Conservation (phyloP, 768 basidiomycete genomes). For the Agrocybe praecox region DNA sequence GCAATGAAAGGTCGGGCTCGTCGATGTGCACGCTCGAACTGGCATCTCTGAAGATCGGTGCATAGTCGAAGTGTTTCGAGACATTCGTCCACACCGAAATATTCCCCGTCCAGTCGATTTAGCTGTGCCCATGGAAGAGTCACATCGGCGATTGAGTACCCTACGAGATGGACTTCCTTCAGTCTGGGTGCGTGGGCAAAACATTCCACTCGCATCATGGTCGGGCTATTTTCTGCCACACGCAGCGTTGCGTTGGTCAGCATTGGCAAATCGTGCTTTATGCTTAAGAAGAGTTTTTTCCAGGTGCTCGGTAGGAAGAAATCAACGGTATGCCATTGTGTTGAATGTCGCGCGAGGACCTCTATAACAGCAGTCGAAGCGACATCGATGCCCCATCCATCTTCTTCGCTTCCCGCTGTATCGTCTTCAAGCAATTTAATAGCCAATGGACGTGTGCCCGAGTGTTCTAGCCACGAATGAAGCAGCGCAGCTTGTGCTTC, state of each 20-base stretch:
- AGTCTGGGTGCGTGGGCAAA: conserved; percentile 19
- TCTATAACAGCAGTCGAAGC: conserved; percentile 18
- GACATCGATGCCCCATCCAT: conserved; percentile 16
- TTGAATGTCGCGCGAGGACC: conserved; percentile 13
- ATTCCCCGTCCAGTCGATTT: conserved; percentile 16
- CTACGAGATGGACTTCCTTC: conserved; percentile 17
- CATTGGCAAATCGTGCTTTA: conserved; percentile 15
- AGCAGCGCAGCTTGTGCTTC: conserved; percentile 18
- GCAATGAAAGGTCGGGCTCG: conserved; percentile 9
- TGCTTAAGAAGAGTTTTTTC: conserved; percentile 8
- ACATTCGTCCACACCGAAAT: conserved; percentile 17
- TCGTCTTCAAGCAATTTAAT: conserved; percentile 21
- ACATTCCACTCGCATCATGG: conserved; percentile 12
- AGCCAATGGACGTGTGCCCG: conserved; percentile 15
- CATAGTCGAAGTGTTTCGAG: conserved; percentile 19
- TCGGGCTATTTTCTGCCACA: conserved; percentile 15
- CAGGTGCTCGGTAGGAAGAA: conserved; percentile 20
- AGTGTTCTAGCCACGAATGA: conserved; percentile 18
- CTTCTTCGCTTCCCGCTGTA: conserved; percentile 8
- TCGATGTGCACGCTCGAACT: conserved; percentile 19
- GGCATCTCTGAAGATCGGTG: conserved; percentile 10
- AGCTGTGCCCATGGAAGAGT: conserved; percentile 21
- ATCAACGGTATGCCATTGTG: conserved; percentile 22
- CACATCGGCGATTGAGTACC: conserved; percentile 18
- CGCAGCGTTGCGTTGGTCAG: conserved; percentile 19